phyloP scores from a whole-genome alignment of 176 grass and related monocot species.

The Hyparrhenia diplandra region DNA sequence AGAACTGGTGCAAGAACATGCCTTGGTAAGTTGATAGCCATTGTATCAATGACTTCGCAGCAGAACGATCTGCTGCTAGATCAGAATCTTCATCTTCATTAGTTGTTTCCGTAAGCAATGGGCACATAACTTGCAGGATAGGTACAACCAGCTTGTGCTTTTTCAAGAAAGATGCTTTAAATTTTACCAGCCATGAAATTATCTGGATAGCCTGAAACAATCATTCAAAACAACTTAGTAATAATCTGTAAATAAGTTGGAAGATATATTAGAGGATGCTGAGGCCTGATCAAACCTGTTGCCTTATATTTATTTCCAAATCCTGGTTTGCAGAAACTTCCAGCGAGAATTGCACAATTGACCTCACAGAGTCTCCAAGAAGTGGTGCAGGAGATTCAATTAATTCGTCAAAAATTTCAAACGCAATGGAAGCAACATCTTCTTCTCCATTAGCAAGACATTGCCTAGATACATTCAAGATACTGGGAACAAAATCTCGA shows the following conservation, averaged over 20 bases:
- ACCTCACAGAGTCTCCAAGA: constrained; percentile 88
- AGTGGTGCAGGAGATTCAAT: constrained; percentile 96
- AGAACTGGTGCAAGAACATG: constrained; percentile 73
- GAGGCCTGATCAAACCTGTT: constrained; percentile 61
- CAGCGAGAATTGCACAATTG: constrained; percentile 89
- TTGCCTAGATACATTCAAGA: constrained; percentile 90
- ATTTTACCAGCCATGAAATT: constrained; percentile 99
- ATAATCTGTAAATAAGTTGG: constrained; percentile 15
- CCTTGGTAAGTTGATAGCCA: constrained; percentile 95
- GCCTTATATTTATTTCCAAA: constrained; percentile 93
- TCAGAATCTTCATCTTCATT: constrained; percentile 85
- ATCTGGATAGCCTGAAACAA: constrained; percentile 91
- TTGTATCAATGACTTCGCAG: constrained; percentile 97
- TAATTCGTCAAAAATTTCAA: constrained; percentile 97
- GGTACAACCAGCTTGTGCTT: constrained; percentile 86
- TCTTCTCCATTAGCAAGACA: constrained; percentile 93
- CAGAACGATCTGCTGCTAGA: constrained; percentile 90
- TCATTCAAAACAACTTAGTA: constrained; percentile 6
- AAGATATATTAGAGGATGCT: constrained; percentile 17
- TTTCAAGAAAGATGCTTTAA: constrained; percentile 87
- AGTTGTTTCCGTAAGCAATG: constrained; percentile 88
- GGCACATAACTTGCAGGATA: constrained; percentile 97
- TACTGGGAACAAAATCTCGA: constrained; percentile 89
- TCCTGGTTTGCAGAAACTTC: constrained; percentile 93
- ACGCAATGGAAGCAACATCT: constrained; percentile 95